These are phyloP conservation scores for Brassica incana DNA, from an alignment of 345 rosid species.

Conservation along the genomic window DNA sequence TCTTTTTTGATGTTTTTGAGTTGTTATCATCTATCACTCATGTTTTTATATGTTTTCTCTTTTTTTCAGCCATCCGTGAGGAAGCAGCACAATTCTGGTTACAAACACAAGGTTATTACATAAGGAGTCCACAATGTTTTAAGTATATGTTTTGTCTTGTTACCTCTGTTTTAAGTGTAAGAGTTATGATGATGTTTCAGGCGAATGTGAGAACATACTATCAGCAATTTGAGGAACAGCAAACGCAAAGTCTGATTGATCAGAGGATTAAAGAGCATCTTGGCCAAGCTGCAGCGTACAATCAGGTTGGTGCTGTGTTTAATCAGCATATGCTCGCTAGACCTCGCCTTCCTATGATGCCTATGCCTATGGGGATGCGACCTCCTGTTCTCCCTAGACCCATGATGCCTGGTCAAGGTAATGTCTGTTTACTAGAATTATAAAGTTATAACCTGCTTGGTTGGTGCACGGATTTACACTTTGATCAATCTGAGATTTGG, in stretches of 20 bases:
- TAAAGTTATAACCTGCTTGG: not conserved
- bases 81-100: constrained; percentile 98
- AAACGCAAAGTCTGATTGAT: constrained; percentile 92
- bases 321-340: constrained; percentile 81
- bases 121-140: not conserved
- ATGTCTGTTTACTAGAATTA: not conserved
- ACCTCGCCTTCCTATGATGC: constrained; percentile 78
- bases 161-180: not conserved
- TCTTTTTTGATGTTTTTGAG: not conserved
- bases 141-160: not conserved
- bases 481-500: not conserved
- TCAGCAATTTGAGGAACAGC: constrained; percentile 98
- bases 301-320: constrained; percentile 86
- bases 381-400: constrained; percentile 92
- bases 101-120: constrained; percentile 86
- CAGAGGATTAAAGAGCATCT: constrained; percentile 95
- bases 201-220: constrained; percentile 89
- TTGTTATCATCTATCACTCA: not conserved
- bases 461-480: not conserved
- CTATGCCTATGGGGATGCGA: constrained; percentile 70
- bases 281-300: constrained; percentile 84
- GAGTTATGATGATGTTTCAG: constrained; percentile 43
- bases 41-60: not conserved
- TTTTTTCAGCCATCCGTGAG: constrained; percentile 88
- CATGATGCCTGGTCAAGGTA: constrained; percentile 50